Evolutionary conservation across 2,329 filamentous ascomycete genomes (phyloP).

Genomic region (Trichophyton equinum): DNA sequence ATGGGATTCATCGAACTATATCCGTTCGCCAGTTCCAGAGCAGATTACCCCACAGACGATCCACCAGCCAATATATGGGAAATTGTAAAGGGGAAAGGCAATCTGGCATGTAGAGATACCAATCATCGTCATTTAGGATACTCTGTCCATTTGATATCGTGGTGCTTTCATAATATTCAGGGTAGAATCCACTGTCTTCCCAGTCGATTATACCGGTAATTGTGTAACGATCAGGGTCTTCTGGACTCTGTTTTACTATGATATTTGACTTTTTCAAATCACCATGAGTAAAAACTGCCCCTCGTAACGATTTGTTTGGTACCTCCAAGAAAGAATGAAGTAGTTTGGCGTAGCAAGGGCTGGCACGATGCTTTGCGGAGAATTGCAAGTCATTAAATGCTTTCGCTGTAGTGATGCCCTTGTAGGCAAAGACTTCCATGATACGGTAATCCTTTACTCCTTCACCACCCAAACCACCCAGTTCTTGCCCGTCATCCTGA

Average conservation of each 20-base stretch:
- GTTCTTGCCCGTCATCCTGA: constrained; percentile 6
- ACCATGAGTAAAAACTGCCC: constrained; percentile 11
- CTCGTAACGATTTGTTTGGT: not conserved
- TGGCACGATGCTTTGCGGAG: constrained; percentile 15
- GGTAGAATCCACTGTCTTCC: constrained; percentile 24
- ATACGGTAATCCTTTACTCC: constrained; percentile 19
- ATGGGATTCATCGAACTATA: not conserved
- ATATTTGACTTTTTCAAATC: constrained; percentile 10
- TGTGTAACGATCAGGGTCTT: constrained; percentile 5
- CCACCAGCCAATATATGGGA: constrained; percentile 8
- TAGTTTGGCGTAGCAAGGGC: constrained; percentile 16
- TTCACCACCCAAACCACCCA: constrained; percentile 20
- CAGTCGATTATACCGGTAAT: constrained; percentile 23
- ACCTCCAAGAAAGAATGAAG: constrained; percentile 16
- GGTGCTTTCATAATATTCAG: constrained; percentile 21
- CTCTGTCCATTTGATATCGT: constrained; percentile 13
- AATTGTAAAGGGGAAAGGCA: constrained; percentile 17
- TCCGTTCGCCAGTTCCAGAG: not conserved
- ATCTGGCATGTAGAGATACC: constrained; percentile 20
- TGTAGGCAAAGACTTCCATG: constrained; percentile 14
- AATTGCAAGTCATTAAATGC: constrained; percentile 18
- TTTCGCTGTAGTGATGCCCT: constrained; percentile 16
- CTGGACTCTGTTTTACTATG: constrained; percentile 4
- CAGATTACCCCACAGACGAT: constrained; percentile 9
- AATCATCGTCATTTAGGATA: constrained; percentile 18